Evolutionary conservation across 768 basidiomycete species (phyloP).

Genomic region (Porpolomopsis calyptriformis): DNA sequence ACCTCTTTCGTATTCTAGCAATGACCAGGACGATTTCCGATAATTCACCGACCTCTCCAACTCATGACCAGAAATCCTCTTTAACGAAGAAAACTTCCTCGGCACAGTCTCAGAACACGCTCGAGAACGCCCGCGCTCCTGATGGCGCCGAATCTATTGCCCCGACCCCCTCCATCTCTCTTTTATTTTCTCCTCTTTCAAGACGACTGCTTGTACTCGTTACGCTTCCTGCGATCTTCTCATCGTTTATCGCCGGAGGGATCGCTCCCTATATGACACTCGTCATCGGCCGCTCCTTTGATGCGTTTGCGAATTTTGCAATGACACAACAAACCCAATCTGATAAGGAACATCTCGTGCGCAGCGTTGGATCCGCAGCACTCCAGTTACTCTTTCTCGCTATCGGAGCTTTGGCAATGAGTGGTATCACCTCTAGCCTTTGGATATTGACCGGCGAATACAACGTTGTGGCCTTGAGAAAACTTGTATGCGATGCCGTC

Average conservation of each 20-base stretch:
- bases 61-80: neutral
- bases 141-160: neutral
- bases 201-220: constrained; percentile 44
- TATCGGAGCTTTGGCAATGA: constrained; percentile 55
- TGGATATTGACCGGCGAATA: constrained; percentile 88
- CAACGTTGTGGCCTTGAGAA: constrained; percentile 57
- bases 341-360: constrained; percentile 43
- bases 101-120: neutral
- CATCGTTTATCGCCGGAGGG: constrained; percentile 54
- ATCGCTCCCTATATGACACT: constrained; percentile 81
- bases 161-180: constrained; percentile 16
- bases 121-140: neutral
- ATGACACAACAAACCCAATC: constrained; percentile 31
- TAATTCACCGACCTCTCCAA: neutral
- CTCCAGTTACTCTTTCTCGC: constrained; percentile 58
- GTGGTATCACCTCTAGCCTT: constrained; percentile 69
- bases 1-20: neutral
- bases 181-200: constrained; percentile 57
- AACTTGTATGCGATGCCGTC: constrained; percentile 58
- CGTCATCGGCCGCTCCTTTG: constrained; percentile 67
- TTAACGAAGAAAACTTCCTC: neutral
- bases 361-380: constrained; percentile 48
- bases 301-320: constrained; percentile 54
- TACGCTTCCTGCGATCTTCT: constrained; percentile 55
- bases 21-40: neutral